A percentile compares a stretch with the other conserved stretches of the same genome.
Conservation (phyloP, 345 rosid species). For the Geranium brycei region DNA sequence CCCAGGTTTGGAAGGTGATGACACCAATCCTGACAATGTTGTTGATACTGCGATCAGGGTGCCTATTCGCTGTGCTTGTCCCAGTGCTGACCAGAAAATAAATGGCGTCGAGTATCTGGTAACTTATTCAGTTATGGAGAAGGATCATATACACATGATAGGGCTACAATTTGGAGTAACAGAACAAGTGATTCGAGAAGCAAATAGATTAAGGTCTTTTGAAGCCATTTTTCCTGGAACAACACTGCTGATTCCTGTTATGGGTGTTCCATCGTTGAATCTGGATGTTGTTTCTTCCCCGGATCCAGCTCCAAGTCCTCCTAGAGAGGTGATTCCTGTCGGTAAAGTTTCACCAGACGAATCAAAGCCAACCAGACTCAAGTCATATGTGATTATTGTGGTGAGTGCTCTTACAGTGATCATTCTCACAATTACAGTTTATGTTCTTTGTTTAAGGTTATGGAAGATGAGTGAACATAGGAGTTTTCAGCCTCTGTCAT, state of each 20-base stretch:
- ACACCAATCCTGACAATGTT: constrained; percentile 1
- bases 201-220: constrained; percentile 9
- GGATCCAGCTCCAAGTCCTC: constrained; percentile 11
- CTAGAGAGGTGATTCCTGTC: constrained; percentile 11
- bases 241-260: constrained; percentile 20
- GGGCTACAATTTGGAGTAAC: constrained; percentile 16
- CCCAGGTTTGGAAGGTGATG: background rate
- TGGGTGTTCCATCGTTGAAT: constrained; percentile 11
- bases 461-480: constrained; percentile 6
- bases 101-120: constrained; percentile 20
- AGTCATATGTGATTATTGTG: constrained; percentile 7
- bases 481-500: constrained; percentile 13
- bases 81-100: constrained; percentile 8
- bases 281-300: constrained; percentile 7
- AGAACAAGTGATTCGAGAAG: constrained; percentile 11
- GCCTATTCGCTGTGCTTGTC: constrained; percentile 28
- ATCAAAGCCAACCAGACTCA: constrained; percentile 1
- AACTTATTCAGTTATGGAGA: constrained; percentile 22
- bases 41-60: constrained; percentile 9
- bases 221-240: constrained; percentile 19
- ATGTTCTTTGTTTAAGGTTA: background rate
- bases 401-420: constrained; percentile 10
- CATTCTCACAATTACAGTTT: constrained; percentile 4
- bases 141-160: constrained; percentile 10
- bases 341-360: constrained; percentile 3